A percentile compares a stretch with the other conserved stretches of the same genome.
Evolutionary conservation across 345 rosid genomes (phyloP).

Genomic region (Raphanus sativus): DNA sequence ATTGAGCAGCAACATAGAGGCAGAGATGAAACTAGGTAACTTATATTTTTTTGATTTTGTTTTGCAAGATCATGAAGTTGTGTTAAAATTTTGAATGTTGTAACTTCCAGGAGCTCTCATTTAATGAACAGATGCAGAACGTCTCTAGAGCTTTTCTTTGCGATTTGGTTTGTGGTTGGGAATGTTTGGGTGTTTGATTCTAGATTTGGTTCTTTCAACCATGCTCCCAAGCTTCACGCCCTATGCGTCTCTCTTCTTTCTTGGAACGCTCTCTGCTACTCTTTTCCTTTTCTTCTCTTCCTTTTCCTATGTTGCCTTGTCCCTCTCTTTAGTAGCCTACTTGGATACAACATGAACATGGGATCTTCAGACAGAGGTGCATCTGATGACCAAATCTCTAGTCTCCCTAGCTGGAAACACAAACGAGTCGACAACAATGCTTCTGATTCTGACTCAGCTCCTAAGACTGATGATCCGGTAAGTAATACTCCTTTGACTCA

Average conservation of each 20-base stretch:
- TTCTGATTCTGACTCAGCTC: slow-evolving; percentile 34
- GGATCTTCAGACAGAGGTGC: slow-evolving; percentile 80
- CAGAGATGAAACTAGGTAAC: slow-evolving; percentile 76
- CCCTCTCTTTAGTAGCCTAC: slow-evolving; percentile 73
- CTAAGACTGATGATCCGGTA: slow-evolving; percentile 53
- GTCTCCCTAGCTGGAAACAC: slow-evolving; percentile 77
- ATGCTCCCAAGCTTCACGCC: slow-evolving; percentile 83
- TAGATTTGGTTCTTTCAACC: slow-evolving; percentile 71
- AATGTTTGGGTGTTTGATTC: slow-evolving; percentile 98
- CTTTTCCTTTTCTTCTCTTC: slow-evolving; percentile 87
- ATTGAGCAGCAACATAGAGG: slow-evolving; percentile 69
- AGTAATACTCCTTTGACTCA: slow-evolving; percentile 18
- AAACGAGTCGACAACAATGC: slow-evolving; percentile 47
- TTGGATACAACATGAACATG: slow-evolving; percentile 93
- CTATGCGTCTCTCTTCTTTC: slow-evolving; percentile 87
- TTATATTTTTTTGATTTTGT: slow-evolving; percentile 1
- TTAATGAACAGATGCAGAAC: slow-evolving; percentile 93
- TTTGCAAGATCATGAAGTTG: background rate
- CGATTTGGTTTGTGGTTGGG: slow-evolving; percentile 99
- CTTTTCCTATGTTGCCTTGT: slow-evolving; percentile 84
- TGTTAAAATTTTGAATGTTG: slow-evolving; percentile 2
- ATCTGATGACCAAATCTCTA: slow-evolving; percentile 86
- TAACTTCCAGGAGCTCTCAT: slow-evolving; percentile 55
- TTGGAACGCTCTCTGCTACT: slow-evolving; percentile 90
- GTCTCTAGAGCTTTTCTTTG: slow-evolving; percentile 92